These are phyloP conservation scores for Fusarium gaditjirri DNA, from an alignment of 2,329 filamentous ascomycete species.

Conservation along the genomic window DNA sequence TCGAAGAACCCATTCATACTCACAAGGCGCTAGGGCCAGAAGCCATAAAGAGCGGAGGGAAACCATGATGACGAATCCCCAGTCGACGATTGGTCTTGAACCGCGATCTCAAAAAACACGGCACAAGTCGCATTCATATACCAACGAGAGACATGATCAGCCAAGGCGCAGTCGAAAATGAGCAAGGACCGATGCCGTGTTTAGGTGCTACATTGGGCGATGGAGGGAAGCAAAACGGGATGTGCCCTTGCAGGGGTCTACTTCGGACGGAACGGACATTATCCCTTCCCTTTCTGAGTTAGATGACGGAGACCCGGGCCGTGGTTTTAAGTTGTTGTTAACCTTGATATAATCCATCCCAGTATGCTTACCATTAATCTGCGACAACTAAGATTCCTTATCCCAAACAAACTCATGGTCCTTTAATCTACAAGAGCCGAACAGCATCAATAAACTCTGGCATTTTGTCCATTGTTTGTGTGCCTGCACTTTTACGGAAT, in stretches of 20 bases:
- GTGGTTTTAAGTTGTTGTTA: background rate
- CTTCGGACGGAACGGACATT: background rate
- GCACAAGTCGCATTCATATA: background rate
- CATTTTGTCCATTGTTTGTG: background rate
- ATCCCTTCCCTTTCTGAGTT: background rate
- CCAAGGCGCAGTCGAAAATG: background rate
- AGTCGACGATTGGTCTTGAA: background rate
- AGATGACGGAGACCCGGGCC: background rate
- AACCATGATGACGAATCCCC: conserved; percentile 3
- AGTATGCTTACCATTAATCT: background rate
- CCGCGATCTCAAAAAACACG: background rate
- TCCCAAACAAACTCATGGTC: background rate
- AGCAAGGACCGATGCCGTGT: background rate
- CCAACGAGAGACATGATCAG: background rate
- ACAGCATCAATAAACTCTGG: rapidly evolving
- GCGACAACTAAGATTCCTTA: background rate
- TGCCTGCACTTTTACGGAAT: rapidly evolving
- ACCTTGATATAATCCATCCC: background rate
- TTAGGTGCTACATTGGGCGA: background rate
- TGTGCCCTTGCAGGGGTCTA: background rate
- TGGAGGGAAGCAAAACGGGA: background rate
- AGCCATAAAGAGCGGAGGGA: background rate
- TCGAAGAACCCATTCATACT: background rate
- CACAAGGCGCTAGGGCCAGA: background rate
- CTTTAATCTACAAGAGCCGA: background rate